Evolutionary conservation across 257 asterid species (phyloP), one percentile per base, ranked within the genome.

Genomic region (Ilex asprella): DNA sequence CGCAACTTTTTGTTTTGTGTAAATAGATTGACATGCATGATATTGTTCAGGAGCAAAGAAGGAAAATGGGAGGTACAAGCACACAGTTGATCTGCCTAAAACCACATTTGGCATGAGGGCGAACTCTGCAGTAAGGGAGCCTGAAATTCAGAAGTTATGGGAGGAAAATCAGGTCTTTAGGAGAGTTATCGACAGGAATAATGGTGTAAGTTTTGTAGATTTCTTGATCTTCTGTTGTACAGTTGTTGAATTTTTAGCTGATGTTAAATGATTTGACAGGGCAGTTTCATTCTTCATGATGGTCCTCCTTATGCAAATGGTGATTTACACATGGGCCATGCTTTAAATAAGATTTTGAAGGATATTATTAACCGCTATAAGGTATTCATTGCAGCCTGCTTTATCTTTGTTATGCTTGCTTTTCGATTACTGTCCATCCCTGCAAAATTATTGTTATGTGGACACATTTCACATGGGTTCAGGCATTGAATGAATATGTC

Each of bases 231-330:
- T 14, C 60, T 31, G 59, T 58, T 5, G 11, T 16, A 3, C 10
- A 53, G 30, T 14, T 8, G 30, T 6, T 53, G 11, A 53, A 59
- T 61, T 61, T 68, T 60, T 67, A 51, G 62, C 66, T 80, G 73
- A 81, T 64, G 61, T 59, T 62, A 68, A 56, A 64, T 71, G 53
- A 54, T 74, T 75, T 74, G 67, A 69, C 89, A 92, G 99, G 99
- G 87, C 68, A 81, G 74, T 70, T 93, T 93, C 77, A 86, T 93
- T 74, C 95, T 89, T 65, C 99, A 93, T 67, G 99, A 93, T 65
- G 99, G 99, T 43, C 99, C 99, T 65, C 99, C 99, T 64, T 93
- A 93, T 70, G 99, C 99, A 39, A 93, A 93, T 81, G 99, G 99
- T 56, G 96, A 93, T 84, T 73, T 93, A 75, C 99, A 93, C 70